These are phyloP conservation scores for Cubamyces sp. DNA, from an alignment of 768 basidiomycete species.

Conservation along the genomic window DNA sequence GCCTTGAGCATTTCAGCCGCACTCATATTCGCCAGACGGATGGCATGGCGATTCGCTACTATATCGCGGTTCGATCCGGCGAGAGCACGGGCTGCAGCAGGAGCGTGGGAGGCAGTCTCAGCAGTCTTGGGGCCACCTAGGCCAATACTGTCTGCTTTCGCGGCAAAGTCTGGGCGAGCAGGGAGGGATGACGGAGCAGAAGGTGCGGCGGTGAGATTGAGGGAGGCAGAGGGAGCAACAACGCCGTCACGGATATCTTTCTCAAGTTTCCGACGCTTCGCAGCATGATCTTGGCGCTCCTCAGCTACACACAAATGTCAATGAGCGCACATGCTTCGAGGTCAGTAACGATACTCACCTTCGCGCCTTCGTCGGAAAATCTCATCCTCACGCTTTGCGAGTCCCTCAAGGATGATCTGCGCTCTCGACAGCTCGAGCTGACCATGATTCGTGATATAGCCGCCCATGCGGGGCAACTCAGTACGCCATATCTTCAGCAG, in stretches of 20 bases:
- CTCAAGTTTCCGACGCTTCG: constrained; percentile 84
- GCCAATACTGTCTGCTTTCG: constrained; percentile 78
- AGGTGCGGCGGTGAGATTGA: constrained; percentile 52
- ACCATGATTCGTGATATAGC: constrained; percentile 94
- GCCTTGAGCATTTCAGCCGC: constrained; percentile 94
- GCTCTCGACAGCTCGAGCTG: constrained; percentile 82
- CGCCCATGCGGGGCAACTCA: constrained; percentile 94
- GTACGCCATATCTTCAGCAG: constrained; percentile 94
- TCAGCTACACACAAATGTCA: constrained; percentile 61
- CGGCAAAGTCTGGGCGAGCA: constrained; percentile 68
- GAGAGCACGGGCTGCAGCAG: constrained; percentile 71
- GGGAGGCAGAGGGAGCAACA: constrained; percentile 50
- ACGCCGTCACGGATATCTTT: constrained; percentile 44
- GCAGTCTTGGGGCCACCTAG: constrained; percentile 65
- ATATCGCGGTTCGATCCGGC: constrained; percentile 89
- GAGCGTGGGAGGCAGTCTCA: constrained; percentile 59
- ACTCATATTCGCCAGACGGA: constrained; percentile 95
- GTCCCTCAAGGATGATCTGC: constrained; percentile 93
- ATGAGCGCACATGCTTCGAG: background rate
- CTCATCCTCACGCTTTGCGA: constrained; percentile 93
- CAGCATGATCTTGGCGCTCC: constrained; percentile 89
- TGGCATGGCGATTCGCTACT: constrained; percentile 86
- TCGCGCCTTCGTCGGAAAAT: constrained; percentile 93
- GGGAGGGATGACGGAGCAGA: constrained; percentile 42
- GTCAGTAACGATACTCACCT: constrained; percentile 49